Base-by-base conservation (phyloP, 441 rosid genomes). In the Gossypium lobatum region DNA sequence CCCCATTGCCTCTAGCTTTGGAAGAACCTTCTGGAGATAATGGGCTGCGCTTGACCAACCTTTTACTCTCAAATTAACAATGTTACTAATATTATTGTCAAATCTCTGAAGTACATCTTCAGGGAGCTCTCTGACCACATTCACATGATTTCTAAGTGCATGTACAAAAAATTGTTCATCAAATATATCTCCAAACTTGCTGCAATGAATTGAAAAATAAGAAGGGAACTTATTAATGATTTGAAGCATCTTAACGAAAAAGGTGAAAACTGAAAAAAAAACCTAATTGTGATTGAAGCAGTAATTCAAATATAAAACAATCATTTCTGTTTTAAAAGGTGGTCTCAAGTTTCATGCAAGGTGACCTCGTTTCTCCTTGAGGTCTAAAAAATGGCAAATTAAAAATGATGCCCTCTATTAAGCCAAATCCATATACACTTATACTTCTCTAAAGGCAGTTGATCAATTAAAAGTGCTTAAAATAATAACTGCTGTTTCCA, bases 11-110 rank as follows among this genome's bases (percentile, higher is more conserved):
- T 75, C 76, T 76, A 93, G 89, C 89, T 90, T 85, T 18, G 97
- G 97, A 75, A 95, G 92, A 78, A 95, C 99, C 85, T 90, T 93
- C 71, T 89, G 91, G 67, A 95, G 87, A 87, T 93, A 95, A 79
- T 95, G 85, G 70, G 91, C 75, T 1, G 91, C 88, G 74, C 93
- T 95, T 21, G 97, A 91, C 99, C 97, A 95, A 66, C 79, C 99
- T 77, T 95, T 93, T 34, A 95, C 88, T 84, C 99, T 89, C 83
- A 95, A 82, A 83, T 93, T 95, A 28, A 91, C 89, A 58, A 93
- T 95, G 72, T 88, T 95, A 84, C 97, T 95, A 52, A 95, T 89
- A 73, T 95, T 93, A 82, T 91, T 70, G 79, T 91, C 88, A 81
- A 85, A 95, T 65, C 66, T 90, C 84, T 88, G 90, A 78, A 95